Conservation (phyloP, 2,329 filamentous ascomycete genomes). For the Fusarium multiceps region DNA sequence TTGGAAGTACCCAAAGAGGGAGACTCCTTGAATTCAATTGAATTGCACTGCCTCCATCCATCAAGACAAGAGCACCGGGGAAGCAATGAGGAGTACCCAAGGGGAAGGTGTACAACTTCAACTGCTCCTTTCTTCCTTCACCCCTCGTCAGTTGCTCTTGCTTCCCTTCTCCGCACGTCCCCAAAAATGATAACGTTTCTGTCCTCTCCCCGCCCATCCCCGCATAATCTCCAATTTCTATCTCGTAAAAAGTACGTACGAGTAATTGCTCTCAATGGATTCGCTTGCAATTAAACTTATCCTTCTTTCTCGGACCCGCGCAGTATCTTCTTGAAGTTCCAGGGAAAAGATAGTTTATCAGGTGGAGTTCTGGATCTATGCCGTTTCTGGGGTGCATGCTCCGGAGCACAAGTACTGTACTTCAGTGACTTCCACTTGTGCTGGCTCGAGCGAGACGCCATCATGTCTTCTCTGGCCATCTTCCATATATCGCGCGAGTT, state of each 20-base stretch:
- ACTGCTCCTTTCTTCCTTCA: not conserved
- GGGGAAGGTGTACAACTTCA: not conserved
- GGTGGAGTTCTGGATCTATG: slow-evolving; percentile 9
- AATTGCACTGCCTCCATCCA: too few relatives aligned
- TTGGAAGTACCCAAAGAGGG: not conserved
- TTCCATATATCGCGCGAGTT: slow-evolving; percentile 1
- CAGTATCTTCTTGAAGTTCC: slow-evolving; percentile 10
- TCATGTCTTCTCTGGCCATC: not conserved
- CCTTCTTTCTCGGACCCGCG: not conserved
- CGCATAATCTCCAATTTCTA: slow-evolving; percentile 41
- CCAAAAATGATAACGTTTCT: slow-evolving; percentile 25
- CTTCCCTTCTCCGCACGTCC: slow-evolving; percentile 29
- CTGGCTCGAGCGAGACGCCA: not conserved
- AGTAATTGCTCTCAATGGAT: slow-evolving; percentile 23
- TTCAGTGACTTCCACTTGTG: slow-evolving; percentile 4
- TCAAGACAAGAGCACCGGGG: not conserved
- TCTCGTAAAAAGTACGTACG: slow-evolving; percentile 44
- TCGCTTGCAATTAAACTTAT: slow-evolving; percentile 30
- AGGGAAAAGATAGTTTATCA: slow-evolving; percentile 13
- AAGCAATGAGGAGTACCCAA: not conserved
- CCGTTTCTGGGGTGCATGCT: slow-evolving; percentile 33
- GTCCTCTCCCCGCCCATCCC: slow-evolving; percentile 12
- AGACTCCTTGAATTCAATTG: not conserved
- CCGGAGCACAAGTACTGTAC: slow-evolving; percentile 33
- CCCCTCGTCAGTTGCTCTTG: not conserved